Evolutionary conservation across 148 eudicot genomes (phyloP).

Genomic region (Rhododendron ovatum): DNA sequence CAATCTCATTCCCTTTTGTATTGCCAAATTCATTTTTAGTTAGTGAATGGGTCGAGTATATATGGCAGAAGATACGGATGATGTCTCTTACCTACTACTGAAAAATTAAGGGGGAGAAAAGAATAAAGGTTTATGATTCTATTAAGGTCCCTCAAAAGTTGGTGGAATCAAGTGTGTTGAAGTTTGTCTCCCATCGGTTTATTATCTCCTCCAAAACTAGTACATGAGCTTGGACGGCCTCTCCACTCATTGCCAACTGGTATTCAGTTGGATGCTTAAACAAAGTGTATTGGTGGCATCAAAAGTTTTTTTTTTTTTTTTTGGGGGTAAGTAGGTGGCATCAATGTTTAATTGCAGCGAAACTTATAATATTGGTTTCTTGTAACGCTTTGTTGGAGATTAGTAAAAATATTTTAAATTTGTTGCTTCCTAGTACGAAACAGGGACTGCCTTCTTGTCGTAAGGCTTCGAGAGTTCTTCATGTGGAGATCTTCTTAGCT

Average conservation of each 20-base stretch:
- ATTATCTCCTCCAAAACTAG: no score
- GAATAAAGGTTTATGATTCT: neutral
- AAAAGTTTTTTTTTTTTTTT: no score
- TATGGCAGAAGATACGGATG: neutral
- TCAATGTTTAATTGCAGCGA: neutral
- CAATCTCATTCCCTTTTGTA: neutral
- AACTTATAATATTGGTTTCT: neutral
- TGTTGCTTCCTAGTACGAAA: neutral
- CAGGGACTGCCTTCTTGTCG: neutral
- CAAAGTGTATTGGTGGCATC: neutral
- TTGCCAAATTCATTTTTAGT: neutral
- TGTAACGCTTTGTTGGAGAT: neutral
- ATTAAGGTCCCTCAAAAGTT: neutral
- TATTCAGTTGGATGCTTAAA: no score
- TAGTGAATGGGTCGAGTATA: neutral
- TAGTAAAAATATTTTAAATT: neutral
- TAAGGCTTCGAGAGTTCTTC: neutral
- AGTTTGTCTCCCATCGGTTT: no score
- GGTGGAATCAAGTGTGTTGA: neutral
- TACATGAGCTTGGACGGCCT: no score
- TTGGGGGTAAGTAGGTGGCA: neutral
- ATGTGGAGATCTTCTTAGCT: neutral
- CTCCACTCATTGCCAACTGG: no score
- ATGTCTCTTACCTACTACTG: neutral
- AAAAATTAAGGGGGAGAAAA: neutral